Percentiles rank a stretch among this genome's conserved stretches.
These are phyloP conservation scores for Pseudocercospora fijiensis DNA, from an alignment of 2,329 filamentous ascomycete species.

Conservation along the genomic window DNA sequence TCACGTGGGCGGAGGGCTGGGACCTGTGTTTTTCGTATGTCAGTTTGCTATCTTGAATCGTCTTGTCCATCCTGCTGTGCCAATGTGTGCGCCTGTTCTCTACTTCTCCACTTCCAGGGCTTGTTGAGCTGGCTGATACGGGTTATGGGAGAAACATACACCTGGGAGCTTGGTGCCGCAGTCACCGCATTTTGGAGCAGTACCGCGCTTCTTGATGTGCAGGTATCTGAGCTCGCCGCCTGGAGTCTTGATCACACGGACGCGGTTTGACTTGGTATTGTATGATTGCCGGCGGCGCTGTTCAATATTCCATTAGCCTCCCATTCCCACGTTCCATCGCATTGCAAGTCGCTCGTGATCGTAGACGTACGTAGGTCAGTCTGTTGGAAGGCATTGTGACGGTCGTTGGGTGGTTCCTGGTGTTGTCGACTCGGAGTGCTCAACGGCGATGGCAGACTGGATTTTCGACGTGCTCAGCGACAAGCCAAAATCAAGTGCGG, in stretches of 20 bases:
- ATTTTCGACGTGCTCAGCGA: not conserved
- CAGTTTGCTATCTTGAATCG: conserved; percentile 8
- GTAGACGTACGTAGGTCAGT: conserved; percentile 56
- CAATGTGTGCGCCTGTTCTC: not conserved
- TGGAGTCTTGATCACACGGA: conserved; percentile 92
- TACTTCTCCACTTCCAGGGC: not conserved
- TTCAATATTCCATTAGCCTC: conserved; percentile 22
- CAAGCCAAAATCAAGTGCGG: not conserved
- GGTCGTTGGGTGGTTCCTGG: conserved; percentile 23
- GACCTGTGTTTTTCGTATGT: conserved; percentile 56
- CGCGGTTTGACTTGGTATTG: conserved; percentile 98
- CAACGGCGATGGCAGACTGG: conserved; percentile 7
- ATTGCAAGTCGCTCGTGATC: conserved; percentile 9
- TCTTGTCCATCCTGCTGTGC: not conserved
- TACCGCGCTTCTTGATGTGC: conserved; percentile 99
- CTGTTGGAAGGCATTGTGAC: conserved; percentile 54
- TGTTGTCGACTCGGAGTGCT: conserved; percentile 14
- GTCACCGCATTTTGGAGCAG: conserved; percentile 98
- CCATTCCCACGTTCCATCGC: conserved; percentile 26
- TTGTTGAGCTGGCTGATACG: not conserved
- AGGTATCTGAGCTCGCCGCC: conserved; percentile 93
- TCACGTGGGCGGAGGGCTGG: conserved; percentile 97
- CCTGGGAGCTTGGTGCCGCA: conserved; percentile 96
- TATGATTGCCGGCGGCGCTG: conserved; percentile 65
- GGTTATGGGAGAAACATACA: conserved; percentile 64